These are phyloP conservation scores for Mortierella sp. DNA, from an alignment of 371 early-diverging fungal genomes.

Conservation along the genomic window DNA sequence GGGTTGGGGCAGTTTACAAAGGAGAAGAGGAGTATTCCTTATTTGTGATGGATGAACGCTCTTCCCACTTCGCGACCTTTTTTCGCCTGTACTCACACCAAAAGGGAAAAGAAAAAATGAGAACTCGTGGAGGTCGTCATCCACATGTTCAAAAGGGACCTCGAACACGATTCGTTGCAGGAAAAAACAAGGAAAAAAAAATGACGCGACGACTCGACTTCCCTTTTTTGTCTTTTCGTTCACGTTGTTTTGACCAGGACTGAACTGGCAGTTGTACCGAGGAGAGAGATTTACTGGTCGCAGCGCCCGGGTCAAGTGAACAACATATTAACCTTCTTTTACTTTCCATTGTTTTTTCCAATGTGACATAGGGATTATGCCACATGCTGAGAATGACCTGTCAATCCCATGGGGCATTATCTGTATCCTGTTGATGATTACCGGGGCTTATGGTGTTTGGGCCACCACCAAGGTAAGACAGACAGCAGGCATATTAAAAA, in stretches of 20 bases:
- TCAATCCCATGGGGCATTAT: conserved; percentile 49
- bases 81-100: too few species aligned
- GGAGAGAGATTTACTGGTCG: too few species aligned
- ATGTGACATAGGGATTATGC: conserved; percentile 49
- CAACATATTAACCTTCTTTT: neutral
- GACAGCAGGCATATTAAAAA: neutral
- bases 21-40: neutral
- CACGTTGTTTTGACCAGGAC: neutral
- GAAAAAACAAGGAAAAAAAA: neutral
- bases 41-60: neutral
- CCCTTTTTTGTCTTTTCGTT: neutral
- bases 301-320: too few species aligned
- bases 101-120: too few species aligned
- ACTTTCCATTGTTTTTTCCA: neutral
- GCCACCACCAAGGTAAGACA: conserved; percentile 40
- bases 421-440: conserved; percentile 35
- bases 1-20: too few species aligned
- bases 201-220: neutral
- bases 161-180: neutral
- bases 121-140: too few species aligned
- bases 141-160: neutral
- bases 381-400: conserved; percentile 53
- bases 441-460: conserved; percentile 46
- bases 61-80: too few species aligned
- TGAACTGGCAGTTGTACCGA: neutral